Conservation (phyloP, 352 stramenopile species). For the Lagenidium sp. region DNA sequence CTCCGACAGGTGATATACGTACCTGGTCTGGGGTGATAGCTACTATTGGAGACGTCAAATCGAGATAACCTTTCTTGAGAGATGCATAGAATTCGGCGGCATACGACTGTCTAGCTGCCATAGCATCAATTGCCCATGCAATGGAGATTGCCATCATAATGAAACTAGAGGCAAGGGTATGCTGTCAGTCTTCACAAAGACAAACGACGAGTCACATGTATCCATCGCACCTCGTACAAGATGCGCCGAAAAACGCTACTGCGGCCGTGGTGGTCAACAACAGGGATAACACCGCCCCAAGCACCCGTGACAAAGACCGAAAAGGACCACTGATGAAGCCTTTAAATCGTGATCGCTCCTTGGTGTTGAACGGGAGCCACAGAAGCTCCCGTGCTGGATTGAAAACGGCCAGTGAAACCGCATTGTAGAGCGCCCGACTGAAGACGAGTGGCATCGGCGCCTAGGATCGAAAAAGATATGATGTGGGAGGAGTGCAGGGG, state of each 20-base stretch:
- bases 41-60: slow-evolving; percentile 67
- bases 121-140: slow-evolving; percentile 57
- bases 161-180: slow-evolving; percentile 22
- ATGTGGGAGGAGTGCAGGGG: too few species aligned
- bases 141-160: slow-evolving; percentile 51
- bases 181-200: too few species aligned
- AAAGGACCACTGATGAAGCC: slow-evolving; percentile 76
- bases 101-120: slow-evolving; percentile 77
- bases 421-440: slow-evolving; percentile 71
- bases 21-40: slow-evolving; percentile 85
- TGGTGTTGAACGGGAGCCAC: slow-evolving; percentile 74
- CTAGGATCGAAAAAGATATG: too few species aligned
- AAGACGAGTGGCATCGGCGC: slow-evolving; percentile 49
- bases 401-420: slow-evolving; percentile 71
- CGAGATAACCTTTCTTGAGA: slow-evolving; percentile 71
- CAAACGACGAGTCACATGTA: too few species aligned
- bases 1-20: background rate
- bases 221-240: slow-evolving; percentile 55
- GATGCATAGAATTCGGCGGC: slow-evolving; percentile 80
- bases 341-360: slow-evolving; percentile 62
- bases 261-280: slow-evolving; percentile 41
- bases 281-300: slow-evolving; percentile 66
- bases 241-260: slow-evolving; percentile 30
- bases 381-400: slow-evolving; percentile 81
- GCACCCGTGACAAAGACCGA: slow-evolving; percentile 68